These are phyloP conservation scores for Eucalyptus coolabah DNA, from an alignment of 345 rosid genomes.

Conservation along the genomic window DNA sequence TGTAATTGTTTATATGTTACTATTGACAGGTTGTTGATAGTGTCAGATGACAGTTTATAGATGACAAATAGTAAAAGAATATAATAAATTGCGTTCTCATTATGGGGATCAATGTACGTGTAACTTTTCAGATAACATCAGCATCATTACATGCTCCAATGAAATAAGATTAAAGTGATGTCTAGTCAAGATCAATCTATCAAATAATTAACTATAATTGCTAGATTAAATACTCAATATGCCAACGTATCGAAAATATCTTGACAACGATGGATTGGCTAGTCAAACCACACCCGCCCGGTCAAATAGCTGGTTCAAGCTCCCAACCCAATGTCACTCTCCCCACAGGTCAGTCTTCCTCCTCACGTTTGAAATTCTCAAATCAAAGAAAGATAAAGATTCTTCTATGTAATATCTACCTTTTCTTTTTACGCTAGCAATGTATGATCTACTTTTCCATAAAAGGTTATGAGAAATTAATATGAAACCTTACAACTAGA, in stretches of 20 bases:
- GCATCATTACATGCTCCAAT: not conserved
- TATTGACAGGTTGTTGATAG: not conserved
- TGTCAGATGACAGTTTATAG: not conserved
- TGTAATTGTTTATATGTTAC: not conserved
- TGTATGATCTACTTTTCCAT: not conserved
- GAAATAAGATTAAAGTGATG: not conserved
- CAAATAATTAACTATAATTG: not conserved
- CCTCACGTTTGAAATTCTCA: not conserved
- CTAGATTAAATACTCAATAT: not conserved
- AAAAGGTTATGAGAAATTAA: not conserved
- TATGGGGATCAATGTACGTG: not conserved
- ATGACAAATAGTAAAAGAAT: not conserved
- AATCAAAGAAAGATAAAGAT: not conserved
- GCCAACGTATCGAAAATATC: not conserved
- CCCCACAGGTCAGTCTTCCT: not conserved
- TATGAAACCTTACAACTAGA: not conserved
- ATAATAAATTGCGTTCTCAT: not conserved
- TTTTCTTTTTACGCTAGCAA: not conserved
- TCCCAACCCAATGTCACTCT: not conserved
- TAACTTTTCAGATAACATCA: not conserved
- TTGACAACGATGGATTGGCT: not conserved
- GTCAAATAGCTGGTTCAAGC: not conserved
- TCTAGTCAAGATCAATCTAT: not conserved
- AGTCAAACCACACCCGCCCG: not conserved
- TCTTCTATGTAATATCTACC: not conserved